phyloP scores from a whole-genome alignment of 371 early-diverging fungal species.

The Mortierella sp. region DNA sequence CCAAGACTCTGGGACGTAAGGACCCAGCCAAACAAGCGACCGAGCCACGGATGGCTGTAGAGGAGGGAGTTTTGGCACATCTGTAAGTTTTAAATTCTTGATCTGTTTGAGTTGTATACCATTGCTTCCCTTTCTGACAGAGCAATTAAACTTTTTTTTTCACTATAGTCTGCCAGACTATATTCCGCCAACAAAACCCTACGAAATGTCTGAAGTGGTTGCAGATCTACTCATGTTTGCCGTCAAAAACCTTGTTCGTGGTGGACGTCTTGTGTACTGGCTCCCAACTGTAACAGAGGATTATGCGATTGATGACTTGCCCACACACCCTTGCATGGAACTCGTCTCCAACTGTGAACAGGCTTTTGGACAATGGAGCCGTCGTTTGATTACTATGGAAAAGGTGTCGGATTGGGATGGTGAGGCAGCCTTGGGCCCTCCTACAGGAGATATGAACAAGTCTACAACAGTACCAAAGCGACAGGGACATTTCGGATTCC shows the following conservation, averaged over 20 bases:
- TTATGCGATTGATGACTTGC: conserved; percentile 84
- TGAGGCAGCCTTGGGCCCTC: conserved; percentile 27
- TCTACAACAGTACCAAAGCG: conserved; percentile 43
- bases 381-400: conserved; percentile 96
- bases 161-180: conserved; percentile 72
- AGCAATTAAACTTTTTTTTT: too few species aligned
- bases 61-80: conserved; percentile 74
- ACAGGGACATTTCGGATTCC: conserved; percentile 53
- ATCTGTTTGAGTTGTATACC: neutral
- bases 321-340: conserved; percentile 84
- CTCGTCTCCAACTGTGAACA: conserved; percentile 93
- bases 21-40: conserved; percentile 68
- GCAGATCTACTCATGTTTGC: conserved; percentile 89
- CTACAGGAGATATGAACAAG: conserved; percentile 51
- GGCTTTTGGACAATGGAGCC: conserved; percentile 92
- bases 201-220: conserved; percentile 94
- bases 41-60: conserved; percentile 64
- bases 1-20: conserved; percentile 89
- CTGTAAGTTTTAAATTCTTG: conserved; percentile 43
- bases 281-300: conserved; percentile 93
- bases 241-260: conserved; percentile 79
- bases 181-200: conserved; percentile 92
- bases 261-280: conserved; percentile 97
- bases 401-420: conserved; percentile 68
- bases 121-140: neutral